These are phyloP conservation scores for Talaromyces liani DNA, from an alignment of 495 filamentous ascomycete species.

Conservation along the genomic window DNA sequence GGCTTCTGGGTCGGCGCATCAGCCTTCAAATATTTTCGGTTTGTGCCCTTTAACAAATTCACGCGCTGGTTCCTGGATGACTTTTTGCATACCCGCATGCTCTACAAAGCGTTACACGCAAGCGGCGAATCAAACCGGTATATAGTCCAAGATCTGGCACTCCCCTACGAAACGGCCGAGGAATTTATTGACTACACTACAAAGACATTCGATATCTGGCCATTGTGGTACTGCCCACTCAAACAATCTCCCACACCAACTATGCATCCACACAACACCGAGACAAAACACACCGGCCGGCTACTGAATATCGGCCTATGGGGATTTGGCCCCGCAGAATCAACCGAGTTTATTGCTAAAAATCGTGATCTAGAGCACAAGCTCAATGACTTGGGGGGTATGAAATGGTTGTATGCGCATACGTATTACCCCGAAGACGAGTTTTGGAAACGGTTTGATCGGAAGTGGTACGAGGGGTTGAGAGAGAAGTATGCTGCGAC, in stretches of 20 bases:
- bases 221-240: slow-evolving; percentile 54
- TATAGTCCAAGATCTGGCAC: slow-evolving; percentile 51
- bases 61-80: slow-evolving; percentile 46
- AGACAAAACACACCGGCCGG: slow-evolving; percentile 12
- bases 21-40: slow-evolving; percentile 45
- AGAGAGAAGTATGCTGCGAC: slow-evolving; percentile 42
- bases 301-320: slow-evolving; percentile 53
- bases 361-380: slow-evolving; percentile 61
- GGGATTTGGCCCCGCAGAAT: slow-evolving; percentile 30
- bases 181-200: slow-evolving; percentile 43
- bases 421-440: slow-evolving; percentile 47
- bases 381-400: slow-evolving; percentile 56
- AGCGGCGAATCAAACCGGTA: slow-evolving; percentile 38
- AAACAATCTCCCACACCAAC: slow-evolving; percentile 22
- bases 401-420: slow-evolving; percentile 54
- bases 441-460: slow-evolving; percentile 49
- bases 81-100: slow-evolving; percentile 47
- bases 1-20: slow-evolving; percentile 49
- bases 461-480: slow-evolving; percentile 37
- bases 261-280: slow-evolving; percentile 26
- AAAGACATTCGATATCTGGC: slow-evolving; percentile 40
- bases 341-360: slow-evolving; percentile 36
- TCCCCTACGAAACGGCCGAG: slow-evolving; percentile 37
- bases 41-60: slow-evolving; percentile 44
- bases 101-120: slow-evolving; percentile 50